Evolutionary conservation across 768 basidiomycete species (phyloP), one percentile per base, ranked within the genome.

Genomic region (Boletus vermiculosoides): DNA sequence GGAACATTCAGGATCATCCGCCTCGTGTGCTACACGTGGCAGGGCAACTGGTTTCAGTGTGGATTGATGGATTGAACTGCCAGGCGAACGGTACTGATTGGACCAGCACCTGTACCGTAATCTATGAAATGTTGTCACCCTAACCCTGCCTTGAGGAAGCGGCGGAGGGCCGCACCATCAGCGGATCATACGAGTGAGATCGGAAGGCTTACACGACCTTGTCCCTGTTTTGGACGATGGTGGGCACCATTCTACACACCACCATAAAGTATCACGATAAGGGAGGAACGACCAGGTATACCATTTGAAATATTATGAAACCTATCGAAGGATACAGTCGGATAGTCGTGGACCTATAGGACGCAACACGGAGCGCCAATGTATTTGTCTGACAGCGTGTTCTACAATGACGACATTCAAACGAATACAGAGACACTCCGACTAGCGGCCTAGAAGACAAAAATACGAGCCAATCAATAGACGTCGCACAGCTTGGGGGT

Each of bases 1-100:
- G 50, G 52, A 54, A 47, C 25, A n/a, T 46, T 52, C 36, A 45
- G 25, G 52, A 63, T 51, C 50, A 37, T 7, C 31, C 33, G 22
- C 65, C 63, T 64, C 67, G 41, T 63, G 66, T 60, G 45, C 18
- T 45, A 52, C 65, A 65, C 61, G 65, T 52, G 62, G 42, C 54
- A 28, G 20, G n/a, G 11, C 5, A 50, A 16, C 47, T 31, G 25
- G 12, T 50, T 20, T 18, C 34, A 36, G 20, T 45, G 57, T 52
- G 47, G 33, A 47, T 45, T 55, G 51, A 18, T 31, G 8, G 8
- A 15, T 18, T 31, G 34, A 18, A 44, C 15, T 20, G 23, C 16
- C 45, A 47, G 28, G 47, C 45, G 42, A 36, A 47, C 22, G 20
- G 23, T 22, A 25, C 30, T 45, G 59, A 52, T 61, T 54, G 53